Evolutionary conservation across 1,284 basidiomycete genomes (phyloP).

Genomic region (Athelia psychrophila): DNA sequence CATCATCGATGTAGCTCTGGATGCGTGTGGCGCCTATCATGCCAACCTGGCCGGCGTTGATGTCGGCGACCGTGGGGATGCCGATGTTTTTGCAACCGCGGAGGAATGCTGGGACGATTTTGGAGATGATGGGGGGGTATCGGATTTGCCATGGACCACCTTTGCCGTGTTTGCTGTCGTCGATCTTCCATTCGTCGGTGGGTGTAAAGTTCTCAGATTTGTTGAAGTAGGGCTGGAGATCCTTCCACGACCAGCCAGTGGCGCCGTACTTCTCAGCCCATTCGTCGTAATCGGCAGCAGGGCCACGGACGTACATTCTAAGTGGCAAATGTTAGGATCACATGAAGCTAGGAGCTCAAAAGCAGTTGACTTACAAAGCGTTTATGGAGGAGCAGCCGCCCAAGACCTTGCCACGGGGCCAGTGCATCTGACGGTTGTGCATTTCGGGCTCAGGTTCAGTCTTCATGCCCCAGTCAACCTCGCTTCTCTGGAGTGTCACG

Average conservation of each 20-base stretch:
- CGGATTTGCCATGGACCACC: neutral
- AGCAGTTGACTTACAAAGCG: conserved; percentile 20
- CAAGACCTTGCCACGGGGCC: conserved; percentile 32
- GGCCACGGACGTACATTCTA: neutral
- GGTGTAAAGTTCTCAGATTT: conserved; percentile 25
- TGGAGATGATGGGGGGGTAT: neutral
- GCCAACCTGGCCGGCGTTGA: conserved; percentile 7
- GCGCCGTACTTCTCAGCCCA: neutral
- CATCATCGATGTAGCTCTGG: conserved; percentile 24
- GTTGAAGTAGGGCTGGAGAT: conserved; percentile 24
- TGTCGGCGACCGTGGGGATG: neutral
- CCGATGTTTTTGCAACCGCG: neutral
- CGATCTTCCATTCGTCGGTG: conserved; percentile 3
- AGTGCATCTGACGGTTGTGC: conserved; percentile 17
- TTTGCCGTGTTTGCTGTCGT: neutral
- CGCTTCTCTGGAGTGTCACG: neutral
- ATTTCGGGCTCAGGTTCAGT: neutral
- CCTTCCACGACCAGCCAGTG: neutral
- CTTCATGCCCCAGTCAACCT: neutral
- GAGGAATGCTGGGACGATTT: neutral
- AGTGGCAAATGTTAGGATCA: neutral
- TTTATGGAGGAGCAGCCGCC: conserved; percentile 31
- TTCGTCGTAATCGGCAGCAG: neutral
- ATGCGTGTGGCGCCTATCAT: conserved; percentile 23
- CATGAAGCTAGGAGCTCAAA: neutral